Conservation (phyloP, 441 rosid species). For the Eruca vesicaria region DNA sequence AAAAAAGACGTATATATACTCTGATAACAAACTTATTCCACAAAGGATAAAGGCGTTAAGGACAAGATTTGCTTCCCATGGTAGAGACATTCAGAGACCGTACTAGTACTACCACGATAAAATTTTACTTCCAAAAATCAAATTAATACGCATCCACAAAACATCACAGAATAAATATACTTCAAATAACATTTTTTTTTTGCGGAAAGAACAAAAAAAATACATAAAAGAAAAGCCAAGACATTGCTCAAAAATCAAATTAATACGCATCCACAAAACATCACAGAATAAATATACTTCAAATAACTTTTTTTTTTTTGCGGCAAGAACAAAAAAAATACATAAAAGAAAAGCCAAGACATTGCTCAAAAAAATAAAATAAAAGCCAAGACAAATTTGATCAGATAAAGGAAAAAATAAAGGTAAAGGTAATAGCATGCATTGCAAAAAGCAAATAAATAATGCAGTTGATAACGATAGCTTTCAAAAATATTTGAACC, state of each 20-base stretch:
- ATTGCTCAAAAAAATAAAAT: constrained; percentile 22
- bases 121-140: constrained; percentile 4
- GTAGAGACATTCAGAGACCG: constrained; percentile 26
- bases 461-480: constrained; percentile 13
- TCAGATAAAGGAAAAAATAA: constrained; percentile 28
- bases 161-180: background rate
- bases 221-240: constrained; percentile 18
- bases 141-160: constrained; percentile 9
- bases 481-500: background rate
- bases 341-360: constrained; percentile 18
- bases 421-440: constrained; percentile 31
- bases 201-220: background rate
- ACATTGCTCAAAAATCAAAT: constrained; percentile 1
- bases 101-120: constrained; percentile 20
- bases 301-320: background rate
- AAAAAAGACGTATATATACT: background rate
- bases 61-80: constrained; percentile 36
- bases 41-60: constrained; percentile 19
- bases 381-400: constrained; percentile 25
- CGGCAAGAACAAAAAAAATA: background rate
- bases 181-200: background rate
- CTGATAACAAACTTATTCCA: background rate
- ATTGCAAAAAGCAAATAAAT: constrained; percentile 22
- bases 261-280: constrained; percentile 5
- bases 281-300: background rate